Percentiles rank a stretch among this genome's conserved stretches.
Evolutionary conservation across 768 basidiomycete species (phyloP).

Genomic region (Pisolithus albus): DNA sequence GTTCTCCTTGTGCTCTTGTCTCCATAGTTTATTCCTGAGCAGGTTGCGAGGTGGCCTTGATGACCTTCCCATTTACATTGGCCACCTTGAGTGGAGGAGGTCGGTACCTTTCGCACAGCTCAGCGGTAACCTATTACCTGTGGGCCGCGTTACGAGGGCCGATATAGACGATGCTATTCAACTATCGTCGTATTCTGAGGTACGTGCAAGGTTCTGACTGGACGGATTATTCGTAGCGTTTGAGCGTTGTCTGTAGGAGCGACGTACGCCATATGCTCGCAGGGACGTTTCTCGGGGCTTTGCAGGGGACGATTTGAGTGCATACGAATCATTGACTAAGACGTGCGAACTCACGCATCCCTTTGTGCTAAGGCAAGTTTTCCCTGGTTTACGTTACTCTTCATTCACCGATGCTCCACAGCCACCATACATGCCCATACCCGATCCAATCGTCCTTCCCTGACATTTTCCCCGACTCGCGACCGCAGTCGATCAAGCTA

Average conservation of each 20-base stretch:
- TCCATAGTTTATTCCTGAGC: background rate
- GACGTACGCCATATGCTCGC: constrained; percentile 31
- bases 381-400: constrained; percentile 1
- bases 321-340: constrained; percentile 36
- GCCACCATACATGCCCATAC: constrained; percentile 44
- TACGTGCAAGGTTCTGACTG: constrained; percentile 7
- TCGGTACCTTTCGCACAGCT: constrained; percentile 51
- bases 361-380: constrained; percentile 33
- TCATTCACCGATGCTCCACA: constrained; percentile 18
- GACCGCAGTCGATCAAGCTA: constrained; percentile 15
- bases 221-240: background rate
- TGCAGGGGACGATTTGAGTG: constrained; percentile 27
- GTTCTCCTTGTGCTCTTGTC: background rate
- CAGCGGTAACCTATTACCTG: constrained; percentile 46
- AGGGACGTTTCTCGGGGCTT: constrained; percentile 59
- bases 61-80: constrained; percentile 39
- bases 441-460: constrained; percentile 60
- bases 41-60: constrained; percentile 32
- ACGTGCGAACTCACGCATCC: constrained; percentile 24
- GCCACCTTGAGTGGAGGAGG: constrained; percentile 48
- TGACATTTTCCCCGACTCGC: constrained; percentile 28
- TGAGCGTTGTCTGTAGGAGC: constrained; percentile 8
- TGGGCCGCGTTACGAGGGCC: constrained; percentile 18
- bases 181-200: constrained; percentile 33
- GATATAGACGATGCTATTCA: constrained; percentile 28